Base-by-base conservation (phyloP, 2,329 filamentous ascomycete genomes). In the Graphilbum fragrans region DNA sequence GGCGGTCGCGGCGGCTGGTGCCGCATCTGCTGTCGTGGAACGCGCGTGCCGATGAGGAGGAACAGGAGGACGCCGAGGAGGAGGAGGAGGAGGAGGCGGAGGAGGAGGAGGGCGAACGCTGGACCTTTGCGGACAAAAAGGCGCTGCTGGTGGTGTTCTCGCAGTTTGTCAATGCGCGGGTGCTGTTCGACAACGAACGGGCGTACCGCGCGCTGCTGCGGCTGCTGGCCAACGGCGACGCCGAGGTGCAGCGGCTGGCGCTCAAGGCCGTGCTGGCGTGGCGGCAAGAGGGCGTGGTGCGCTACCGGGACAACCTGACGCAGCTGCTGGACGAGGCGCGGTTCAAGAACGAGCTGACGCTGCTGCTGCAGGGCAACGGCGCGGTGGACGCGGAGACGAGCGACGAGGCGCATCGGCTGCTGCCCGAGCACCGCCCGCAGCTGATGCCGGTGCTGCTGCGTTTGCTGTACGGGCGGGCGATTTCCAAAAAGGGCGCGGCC, bases 281-380 rank as follows among this genome's bases (percentile, higher is more conserved):
- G 90, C 96, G 94, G 58, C 75, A 83, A 44, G 70, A 80, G 2
- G 77, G 72, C 9, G 68, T 98, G 38, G 72, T 72, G 45, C 71
- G 79, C 1, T 94, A 96, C 54, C 77, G 87, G 52, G 87, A 95
- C 50, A 86, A 88, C 50, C 62, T 98, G 20, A 72, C 86, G 47
- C 88, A 86, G 51, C 68, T 98, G 2, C 72, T 96, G 9, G 92
- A 98, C 50, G 92, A 96, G 47, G 80, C 84, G 20, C 76, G 85
- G 38, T 94, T 96, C 62, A 86, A 87, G 54, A 92, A 96, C 53
- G 90, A 96, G 56, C 71, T 98, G n/a, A 82, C 86, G 1, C 77
- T 92, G 5, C 82, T 98, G 49, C 72, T 98, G 41, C 82, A 86
- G 53, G 40, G 36, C 32, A 31, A 12, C 21, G 35, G 29, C 20